Evolutionary conservation across 2,329 filamentous ascomycete genomes (phyloP), one percentile per base, ranked within the genome.

Genomic region (Dothiorella sarmentorum): DNA sequence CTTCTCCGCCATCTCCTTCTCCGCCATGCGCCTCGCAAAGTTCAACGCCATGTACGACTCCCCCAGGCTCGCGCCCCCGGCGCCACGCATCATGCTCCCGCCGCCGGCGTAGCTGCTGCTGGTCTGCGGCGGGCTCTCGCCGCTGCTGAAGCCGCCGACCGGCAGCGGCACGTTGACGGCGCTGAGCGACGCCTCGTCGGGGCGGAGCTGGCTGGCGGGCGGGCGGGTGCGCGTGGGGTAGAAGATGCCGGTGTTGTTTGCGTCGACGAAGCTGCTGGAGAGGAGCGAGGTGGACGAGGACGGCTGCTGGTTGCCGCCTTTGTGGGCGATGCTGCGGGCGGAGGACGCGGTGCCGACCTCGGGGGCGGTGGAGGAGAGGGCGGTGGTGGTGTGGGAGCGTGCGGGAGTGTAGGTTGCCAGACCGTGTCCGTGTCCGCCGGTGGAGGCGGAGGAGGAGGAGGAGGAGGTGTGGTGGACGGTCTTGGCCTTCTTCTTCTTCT

Each of bases 11-110:
- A 43, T 53, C 7, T 51, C 44, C 18, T 45, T 53, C 31, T 59
- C 45, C 38, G 40, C 40, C 57, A 59, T 59, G 13, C 57, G 47
- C 15, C 57, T 38, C 27, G 47, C 47, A n/a, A 59, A 59, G n/a
- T 59, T 53, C 18, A 59, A 31, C 38, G 57, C 57, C 57, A 59
- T 59, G 17, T 47, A 59, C 22, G 40, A 47, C 17, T 59, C 57
- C 13, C 57, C 57, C 5, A 59, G 40, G 22, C 57, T 59, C 3
- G 57, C 31, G n/a, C 40, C 37, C 17, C 40, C 38, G 7, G 57
- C 31, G n/a, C 40, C 37, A 18, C 40, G 47, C 20, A 59, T 13
- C 18, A 27, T 27, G 7, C 40, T 53, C 17, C 49, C 57, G 22
- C 55, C 55, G n/a, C 47, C 45, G 20, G 17, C 17, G 9, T 29